These are phyloP conservation scores for Chlamydomonas sphaeroides DNA, from an alignment of 139 green algal species.

Conservation along the genomic window DNA sequence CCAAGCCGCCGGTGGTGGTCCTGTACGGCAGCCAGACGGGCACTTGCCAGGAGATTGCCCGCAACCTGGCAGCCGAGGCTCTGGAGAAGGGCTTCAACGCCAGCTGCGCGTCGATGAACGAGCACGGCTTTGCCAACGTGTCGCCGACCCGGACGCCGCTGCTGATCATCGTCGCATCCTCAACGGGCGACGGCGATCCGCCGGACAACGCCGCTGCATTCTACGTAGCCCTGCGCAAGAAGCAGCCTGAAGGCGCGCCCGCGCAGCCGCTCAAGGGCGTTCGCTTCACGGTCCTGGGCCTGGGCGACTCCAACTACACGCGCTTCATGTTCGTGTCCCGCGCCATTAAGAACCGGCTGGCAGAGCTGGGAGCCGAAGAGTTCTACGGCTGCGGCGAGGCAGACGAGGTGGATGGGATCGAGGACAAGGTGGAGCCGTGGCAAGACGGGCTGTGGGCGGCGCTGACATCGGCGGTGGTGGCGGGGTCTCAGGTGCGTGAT, in stretches of 20 bases:
- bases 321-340: slow-evolving; percentile 90
- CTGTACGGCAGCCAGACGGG: slow-evolving; percentile 94
- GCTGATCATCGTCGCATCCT: slow-evolving; percentile 62
- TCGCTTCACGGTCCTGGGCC: slow-evolving; percentile 86
- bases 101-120: slow-evolving; percentile 74
- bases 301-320: slow-evolving; percentile 99
- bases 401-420: slow-evolving; percentile 95
- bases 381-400: slow-evolving; percentile 86
- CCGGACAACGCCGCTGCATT: slow-evolving; percentile 92
- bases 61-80: slow-evolving; percentile 84
- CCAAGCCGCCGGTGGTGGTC: slow-evolving; percentile 59
- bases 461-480: no score
- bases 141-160: slow-evolving; percentile 51
- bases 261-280: slow-evolving; percentile 67
- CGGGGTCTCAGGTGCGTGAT: no score
- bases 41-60: slow-evolving; percentile 91
- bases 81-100: slow-evolving; percentile 48
- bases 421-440: slow-evolving; percentile 86
- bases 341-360: slow-evolving; percentile 70
- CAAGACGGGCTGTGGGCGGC: slow-evolving; percentile 76
- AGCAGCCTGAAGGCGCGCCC: slow-evolving; percentile 3
- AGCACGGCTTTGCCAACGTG: slow-evolving; percentile 78
- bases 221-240: slow-evolving; percentile 69
- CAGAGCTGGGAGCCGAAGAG: slow-evolving; percentile 80
- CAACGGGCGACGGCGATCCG: slow-evolving; percentile 88